Base-by-base conservation (phyloP, 2,329 filamentous ascomycete species). In the Xylariaceae sp. region DNA sequence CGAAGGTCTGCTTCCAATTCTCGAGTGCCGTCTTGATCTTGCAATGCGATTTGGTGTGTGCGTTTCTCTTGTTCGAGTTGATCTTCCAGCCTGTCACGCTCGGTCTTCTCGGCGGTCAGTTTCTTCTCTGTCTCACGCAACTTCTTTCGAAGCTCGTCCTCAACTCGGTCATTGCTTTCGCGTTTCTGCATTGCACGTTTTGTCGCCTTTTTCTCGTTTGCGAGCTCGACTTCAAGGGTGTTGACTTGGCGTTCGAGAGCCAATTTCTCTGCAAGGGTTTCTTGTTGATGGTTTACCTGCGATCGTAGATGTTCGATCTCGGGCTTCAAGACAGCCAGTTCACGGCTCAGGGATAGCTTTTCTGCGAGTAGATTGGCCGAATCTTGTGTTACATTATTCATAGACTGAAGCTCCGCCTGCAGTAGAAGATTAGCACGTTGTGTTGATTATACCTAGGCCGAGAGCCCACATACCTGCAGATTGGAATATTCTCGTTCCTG, bases 201-300 rank as follows among this genome's bases (percentile, higher is more conserved):
- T 7, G 83, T 78, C 2, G 86, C 81, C n/a, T 86, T 83, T 71
- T 86, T 93, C 70, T 95, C 90, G 63, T 89, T 90, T 62, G 93
- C 90, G 2, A 96, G 80, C 65, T 96, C 89, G 43, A 91, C 86
- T 71, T 96, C 89, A 2, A 93, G 73, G 1, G 88, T 86, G 67
- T 82, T 88, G 23, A 96, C 73, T 73, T 95, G 90, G 45, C 89
- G 87, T 69, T 95, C 88, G 14, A 97, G 75, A 1, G 88, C 82
- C 44, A 93, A 79, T 71, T 96, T 96, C 69, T 96, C 91, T 1
- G 88, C 80, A 16, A 96, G 78, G 10, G 90, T 77, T 2, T 83
- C 81, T 67, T 92, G 87, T 51, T 93, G 85, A 14, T 80, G 78
- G 23, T 75, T 68, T 10, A 85, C 70, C 65, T 85, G 82, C 2